Conservation (phyloP, 805 yeast species). For the Novakomyces olei region DNA sequence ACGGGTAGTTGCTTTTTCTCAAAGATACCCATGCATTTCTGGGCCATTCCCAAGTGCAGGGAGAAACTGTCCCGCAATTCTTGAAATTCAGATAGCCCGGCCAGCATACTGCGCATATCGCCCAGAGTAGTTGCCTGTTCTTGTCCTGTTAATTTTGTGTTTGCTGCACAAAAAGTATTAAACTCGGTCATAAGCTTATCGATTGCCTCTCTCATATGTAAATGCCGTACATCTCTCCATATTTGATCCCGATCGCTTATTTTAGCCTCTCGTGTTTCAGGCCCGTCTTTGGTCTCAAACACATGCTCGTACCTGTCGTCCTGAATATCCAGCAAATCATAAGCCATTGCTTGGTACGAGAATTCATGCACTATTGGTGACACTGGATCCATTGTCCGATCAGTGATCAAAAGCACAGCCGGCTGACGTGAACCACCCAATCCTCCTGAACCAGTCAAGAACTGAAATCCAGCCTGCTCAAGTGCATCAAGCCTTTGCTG, state of each 20-base stretch:
- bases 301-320: slow-evolving; percentile 28
- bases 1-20: slow-evolving; percentile 39
- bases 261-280: slow-evolving; percentile 24
- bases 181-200: slow-evolving; percentile 37
- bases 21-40: slow-evolving; percentile 40
- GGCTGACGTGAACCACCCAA: no score
- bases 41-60: slow-evolving; percentile 21
- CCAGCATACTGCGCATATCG: slow-evolving; percentile 52
- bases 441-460: no score
- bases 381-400: slow-evolving; percentile 60
- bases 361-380: slow-evolving; percentile 80
- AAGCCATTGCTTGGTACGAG: slow-evolving; percentile 77
- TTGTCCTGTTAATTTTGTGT: slow-evolving; percentile 35
- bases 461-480: no score
- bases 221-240: slow-evolving; percentile 50
- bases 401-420: slow-evolving; percentile 55
- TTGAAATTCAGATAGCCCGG: slow-evolving; percentile 18
- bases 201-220: slow-evolving; percentile 53
- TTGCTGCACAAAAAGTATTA: slow-evolving; percentile 42
- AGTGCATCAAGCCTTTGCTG: no score
- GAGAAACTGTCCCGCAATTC: slow-evolving; percentile 17
- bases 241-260: slow-evolving; percentile 42
- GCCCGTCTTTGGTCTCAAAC: slow-evolving; percentile 15
- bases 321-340: slow-evolving; percentile 36
- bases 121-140: slow-evolving; percentile 45